Evolutionary conservation across 345 rosid genomes (phyloP).

Genomic region (Pelargonium nanum): DNA sequence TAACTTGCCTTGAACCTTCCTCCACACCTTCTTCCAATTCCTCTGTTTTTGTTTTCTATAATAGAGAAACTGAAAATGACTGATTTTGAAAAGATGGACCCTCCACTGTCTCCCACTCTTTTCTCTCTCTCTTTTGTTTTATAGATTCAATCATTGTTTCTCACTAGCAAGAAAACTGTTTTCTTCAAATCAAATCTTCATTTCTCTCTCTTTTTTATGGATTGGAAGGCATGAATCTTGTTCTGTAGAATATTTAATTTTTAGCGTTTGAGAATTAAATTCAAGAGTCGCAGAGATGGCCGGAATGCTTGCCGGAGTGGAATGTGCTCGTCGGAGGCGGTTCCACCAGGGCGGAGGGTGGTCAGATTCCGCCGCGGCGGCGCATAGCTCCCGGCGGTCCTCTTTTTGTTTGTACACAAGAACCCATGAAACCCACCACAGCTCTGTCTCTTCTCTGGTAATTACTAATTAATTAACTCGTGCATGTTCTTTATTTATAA

Average conservation of each 20-base stretch:
- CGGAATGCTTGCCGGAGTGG: conserved; percentile 84
- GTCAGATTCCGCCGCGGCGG: conserved; percentile 26
- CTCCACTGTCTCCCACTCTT: background rate
- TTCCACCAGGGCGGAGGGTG: conserved; percentile 38
- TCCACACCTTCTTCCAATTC: background rate
- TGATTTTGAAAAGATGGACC: background rate
- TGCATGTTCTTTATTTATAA: background rate
- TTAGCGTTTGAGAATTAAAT: no score
- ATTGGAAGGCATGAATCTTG: conserved; percentile 1
- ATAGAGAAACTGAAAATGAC: background rate
- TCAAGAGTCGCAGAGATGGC: conserved; percentile 30
- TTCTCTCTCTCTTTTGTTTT: background rate
- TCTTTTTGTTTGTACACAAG: conserved; percentile 52
- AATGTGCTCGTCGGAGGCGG: conserved; percentile 67
- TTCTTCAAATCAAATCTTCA: background rate
- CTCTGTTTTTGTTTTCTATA: background rate
- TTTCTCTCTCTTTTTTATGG: background rate
- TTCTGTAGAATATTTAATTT: no score
- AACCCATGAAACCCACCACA: conserved; percentile 32
- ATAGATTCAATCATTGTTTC: background rate
- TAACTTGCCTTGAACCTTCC: background rate
- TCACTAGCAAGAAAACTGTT: no score
- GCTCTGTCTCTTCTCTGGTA: conserved; percentile 27
- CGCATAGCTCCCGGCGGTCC: conserved; percentile 33
- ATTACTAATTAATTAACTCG: background rate